Percentiles rank a stretch among this genome's conserved stretches.
Conservation (phyloP, 495 filamentous ascomycete genomes). For the Aspergillus ellipticus region DNA sequence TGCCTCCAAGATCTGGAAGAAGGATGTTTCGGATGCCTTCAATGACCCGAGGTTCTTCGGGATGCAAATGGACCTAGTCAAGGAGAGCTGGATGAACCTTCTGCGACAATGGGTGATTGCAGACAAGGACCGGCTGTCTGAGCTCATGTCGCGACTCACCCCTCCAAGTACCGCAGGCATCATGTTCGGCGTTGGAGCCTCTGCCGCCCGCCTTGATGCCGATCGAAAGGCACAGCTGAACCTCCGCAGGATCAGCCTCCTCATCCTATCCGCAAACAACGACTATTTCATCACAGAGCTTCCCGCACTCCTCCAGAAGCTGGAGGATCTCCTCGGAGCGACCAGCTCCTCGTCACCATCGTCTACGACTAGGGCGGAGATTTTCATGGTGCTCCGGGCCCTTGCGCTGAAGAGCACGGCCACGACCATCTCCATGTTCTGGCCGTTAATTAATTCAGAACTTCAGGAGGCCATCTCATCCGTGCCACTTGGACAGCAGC, state of each 20-base stretch:
- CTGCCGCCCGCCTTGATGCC: conserved; percentile 87
- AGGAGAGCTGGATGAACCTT: conserved; percentile 75
- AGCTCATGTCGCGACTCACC: conserved; percentile 72
- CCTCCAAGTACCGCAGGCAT: conserved; percentile 93
- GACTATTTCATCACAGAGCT: conserved; percentile 81
- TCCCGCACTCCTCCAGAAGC: conserved; percentile 68
- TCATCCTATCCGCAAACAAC: conserved; percentile 66
- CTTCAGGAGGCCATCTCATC: conserved; percentile 79
- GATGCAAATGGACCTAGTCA: conserved; percentile 59
- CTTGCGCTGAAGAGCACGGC: conserved; percentile 71
- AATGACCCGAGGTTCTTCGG: conserved; percentile 83
- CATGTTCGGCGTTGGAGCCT: conserved; percentile 95
- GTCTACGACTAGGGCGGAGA: conserved; percentile 79
- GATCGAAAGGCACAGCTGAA: conserved; percentile 92
- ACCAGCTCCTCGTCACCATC: conserved; percentile 88
- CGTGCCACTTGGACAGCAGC: conserved; percentile 63
- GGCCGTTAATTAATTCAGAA: conserved; percentile 87
- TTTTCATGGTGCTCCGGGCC: conserved; percentile 84
- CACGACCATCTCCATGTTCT: conserved; percentile 74
- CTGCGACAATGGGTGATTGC: conserved; percentile 74
- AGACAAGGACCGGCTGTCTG: conserved; percentile 85
- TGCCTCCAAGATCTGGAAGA: conserved; percentile 87
- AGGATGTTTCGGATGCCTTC: conserved; percentile 86
- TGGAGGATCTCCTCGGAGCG: conserved; percentile 83
- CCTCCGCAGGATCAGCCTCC: conserved; percentile 72